Evolutionary conservation across 139 green algal species (phyloP).

Genomic region (Pseudopediastrum boryanum): DNA sequence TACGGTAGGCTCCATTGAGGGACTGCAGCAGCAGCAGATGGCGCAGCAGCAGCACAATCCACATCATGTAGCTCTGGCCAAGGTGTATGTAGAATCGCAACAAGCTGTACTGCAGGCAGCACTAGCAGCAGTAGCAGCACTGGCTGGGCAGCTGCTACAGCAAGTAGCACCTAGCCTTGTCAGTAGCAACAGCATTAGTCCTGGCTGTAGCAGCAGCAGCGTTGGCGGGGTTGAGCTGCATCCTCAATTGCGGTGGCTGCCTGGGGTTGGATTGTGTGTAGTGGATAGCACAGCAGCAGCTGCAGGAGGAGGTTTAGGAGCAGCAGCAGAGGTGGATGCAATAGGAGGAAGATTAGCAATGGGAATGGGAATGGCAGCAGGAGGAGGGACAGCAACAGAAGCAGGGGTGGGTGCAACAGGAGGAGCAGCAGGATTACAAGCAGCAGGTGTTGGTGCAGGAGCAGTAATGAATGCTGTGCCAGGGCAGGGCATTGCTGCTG

Average conservation of each 20-base stretch:
- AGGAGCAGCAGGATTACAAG: neutral
- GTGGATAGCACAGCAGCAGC: neutral
- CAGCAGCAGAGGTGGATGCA: slow-evolving; percentile 1
- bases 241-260: neutral
- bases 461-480: neutral
- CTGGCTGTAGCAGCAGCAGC: neutral
- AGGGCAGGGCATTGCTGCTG: neutral
- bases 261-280: neutral
- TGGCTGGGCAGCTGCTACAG: neutral
- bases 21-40: slow-evolving; percentile 22
- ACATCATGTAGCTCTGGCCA: slow-evolving; percentile 5
- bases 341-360: neutral
- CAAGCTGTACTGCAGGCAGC: slow-evolving; percentile 7
- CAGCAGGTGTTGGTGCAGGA: neutral
- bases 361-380: neutral
- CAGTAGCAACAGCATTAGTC: neutral
- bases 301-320: slow-evolving; percentile 1
- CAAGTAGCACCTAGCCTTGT: neutral
- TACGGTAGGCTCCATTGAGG: too few relatives aligned
- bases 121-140: slow-evolving; percentile 4
- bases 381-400: neutral
- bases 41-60: slow-evolving; percentile 17
- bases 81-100: slow-evolving; percentile 22
- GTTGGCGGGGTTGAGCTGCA: neutral
- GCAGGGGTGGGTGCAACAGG: neutral